Evolutionary conservation across 768 basidiomycete genomes (phyloP).

Genomic region (Trametes gibbosa): DNA sequence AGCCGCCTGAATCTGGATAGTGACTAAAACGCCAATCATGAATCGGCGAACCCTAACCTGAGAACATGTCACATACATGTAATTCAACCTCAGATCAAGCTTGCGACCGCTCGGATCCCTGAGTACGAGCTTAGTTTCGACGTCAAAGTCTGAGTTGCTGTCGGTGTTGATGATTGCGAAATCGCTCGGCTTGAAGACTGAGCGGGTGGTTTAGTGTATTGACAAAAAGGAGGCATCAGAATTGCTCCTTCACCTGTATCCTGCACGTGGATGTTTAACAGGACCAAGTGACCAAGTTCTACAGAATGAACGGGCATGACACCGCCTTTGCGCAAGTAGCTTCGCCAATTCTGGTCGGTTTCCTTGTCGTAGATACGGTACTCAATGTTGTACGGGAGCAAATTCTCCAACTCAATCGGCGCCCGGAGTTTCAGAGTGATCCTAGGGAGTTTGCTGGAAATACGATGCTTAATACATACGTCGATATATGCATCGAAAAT

Average conservation of each 20-base stretch:
- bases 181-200: constrained; percentile 91
- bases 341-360: constrained; percentile 90
- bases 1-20: constrained; percentile 88
- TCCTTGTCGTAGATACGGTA: constrained; percentile 98
- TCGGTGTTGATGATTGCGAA: constrained; percentile 98
- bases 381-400: constrained; percentile 89
- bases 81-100: constrained; percentile 81
- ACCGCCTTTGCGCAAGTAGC: constrained; percentile 89
- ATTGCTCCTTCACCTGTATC: constrained; percentile 64
- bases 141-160: constrained; percentile 82
- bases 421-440: constrained; percentile 85
- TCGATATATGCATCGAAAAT: not conserved
- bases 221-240: not conserved
- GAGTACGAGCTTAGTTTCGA: constrained; percentile 69
- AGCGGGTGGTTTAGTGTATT: not conserved
- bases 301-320: constrained; percentile 96
- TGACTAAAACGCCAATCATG: constrained; percentile 40
- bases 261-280: constrained; percentile 87
- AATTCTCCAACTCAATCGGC: constrained; percentile 92
- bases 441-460: constrained; percentile 73
- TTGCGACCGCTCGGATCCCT: constrained; percentile 74
- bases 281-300: constrained; percentile 83
- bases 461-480: not conserved
- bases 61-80: constrained; percentile 60
- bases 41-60: not conserved